Conservation (phyloP, 2,329 filamentous ascomycete species). For the Colletotrichum aenigma region DNA sequence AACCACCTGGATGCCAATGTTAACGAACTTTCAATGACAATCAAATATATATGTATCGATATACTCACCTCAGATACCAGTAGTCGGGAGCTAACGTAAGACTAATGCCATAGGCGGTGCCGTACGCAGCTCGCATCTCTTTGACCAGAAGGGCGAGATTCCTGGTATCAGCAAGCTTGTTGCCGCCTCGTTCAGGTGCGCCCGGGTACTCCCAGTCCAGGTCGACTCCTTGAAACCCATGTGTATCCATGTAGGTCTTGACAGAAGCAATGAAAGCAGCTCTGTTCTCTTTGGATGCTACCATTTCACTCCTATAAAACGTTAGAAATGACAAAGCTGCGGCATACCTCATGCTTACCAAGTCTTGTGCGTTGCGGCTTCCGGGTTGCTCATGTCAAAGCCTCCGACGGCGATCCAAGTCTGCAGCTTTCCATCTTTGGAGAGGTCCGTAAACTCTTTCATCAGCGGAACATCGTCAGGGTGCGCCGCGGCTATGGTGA, state of each 20-base stretch:
- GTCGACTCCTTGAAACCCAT: not conserved
- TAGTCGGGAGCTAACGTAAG: not conserved
- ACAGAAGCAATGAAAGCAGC: not conserved
- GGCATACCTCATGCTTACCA: rapidly evolving
- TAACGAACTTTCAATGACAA: not conserved
- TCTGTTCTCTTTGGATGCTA: not conserved
- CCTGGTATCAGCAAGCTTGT: not conserved
- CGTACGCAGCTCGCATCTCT: not conserved
- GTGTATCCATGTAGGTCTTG: not conserved
- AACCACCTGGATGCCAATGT: not conserved
- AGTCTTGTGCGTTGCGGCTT: not conserved
- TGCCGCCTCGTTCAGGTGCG: not conserved
- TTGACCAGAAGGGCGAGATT: not conserved
- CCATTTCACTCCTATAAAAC: not conserved
- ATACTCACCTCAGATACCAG: not conserved
- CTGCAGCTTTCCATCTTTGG: not conserved
- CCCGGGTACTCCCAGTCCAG: not conserved
- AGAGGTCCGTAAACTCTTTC: constrained; percentile 32
- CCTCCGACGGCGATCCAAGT: not conserved
- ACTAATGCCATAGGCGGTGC: not conserved
- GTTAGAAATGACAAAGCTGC: not conserved
- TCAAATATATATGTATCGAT: too few relatives aligned
- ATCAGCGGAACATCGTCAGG: not conserved
- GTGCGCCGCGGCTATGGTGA: not conserved
- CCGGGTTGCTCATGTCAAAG: not conserved